Base-by-base conservation (phyloP, 1,284 basidiomycete species). In the Pterula multifida region DNA sequence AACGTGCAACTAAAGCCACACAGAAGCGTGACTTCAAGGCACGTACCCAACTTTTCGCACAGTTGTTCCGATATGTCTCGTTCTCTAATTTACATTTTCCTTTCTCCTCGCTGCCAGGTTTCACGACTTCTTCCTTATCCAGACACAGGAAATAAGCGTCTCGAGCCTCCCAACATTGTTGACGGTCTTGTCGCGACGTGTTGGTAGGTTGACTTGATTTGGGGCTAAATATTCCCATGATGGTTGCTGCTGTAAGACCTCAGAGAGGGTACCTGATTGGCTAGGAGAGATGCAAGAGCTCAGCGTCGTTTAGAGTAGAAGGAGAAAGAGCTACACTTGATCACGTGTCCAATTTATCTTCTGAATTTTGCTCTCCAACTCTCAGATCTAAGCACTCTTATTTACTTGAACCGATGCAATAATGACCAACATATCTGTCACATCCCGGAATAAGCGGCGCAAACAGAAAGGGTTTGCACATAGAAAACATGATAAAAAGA, bases 141-240 rank as follows among this genome's bases (percentile, higher is more conserved):
- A 91, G 70, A 61, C 89, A 91, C 3, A 70, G 65, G 62, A 86
- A 90, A 62, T 90, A 91, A 11, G 68, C 69, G 63, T 91, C 87
- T 49, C 88, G 68, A 42, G 68, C 66, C 36, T 85, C 82, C 88
- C 88, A 91, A 65, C 88, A 91, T 55, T 72, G 74, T 52, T 76
- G 68, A 13, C 84, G 72, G 55, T 81, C 76, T 56, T 78, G 66
- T 28, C 81, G 68, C 2, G 72, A 73, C 6, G 39, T 11, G 9
- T 4, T 17, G 19, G 39, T 42, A 19, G 39, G 21, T 9, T n/a
- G 21, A 4, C 9, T 9, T 6, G 39, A 17, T n/a, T 42, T 42
- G 4, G 39, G 19, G 39, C n/a, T 17, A 17, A 42, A 42, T 6
- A 42, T 11, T n/a, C 39, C 39, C 39, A 42, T 42, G n/a, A n/a